Conservation (phyloP, 2,329 filamentous ascomycete genomes). For the Sarocladium brachiariae region DNA sequence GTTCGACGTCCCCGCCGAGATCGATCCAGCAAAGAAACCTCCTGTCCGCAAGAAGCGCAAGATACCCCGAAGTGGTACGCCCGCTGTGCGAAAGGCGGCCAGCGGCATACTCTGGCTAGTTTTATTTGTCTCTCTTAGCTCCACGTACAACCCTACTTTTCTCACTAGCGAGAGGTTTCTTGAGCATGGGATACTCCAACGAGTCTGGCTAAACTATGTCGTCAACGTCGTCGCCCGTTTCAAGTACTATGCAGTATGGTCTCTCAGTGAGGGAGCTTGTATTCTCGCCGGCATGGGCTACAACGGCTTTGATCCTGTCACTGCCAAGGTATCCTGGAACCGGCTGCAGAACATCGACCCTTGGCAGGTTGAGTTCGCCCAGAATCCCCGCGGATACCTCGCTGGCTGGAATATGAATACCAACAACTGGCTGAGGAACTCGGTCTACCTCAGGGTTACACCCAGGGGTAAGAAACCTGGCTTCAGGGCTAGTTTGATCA, state of each 20-base stretch:
- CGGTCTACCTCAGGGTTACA: slow-evolving; percentile 90
- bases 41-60: slow-evolving; percentile 83
- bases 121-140: slow-evolving; percentile 65
- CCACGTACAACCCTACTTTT: slow-evolving; percentile 56
- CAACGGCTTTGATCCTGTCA: slow-evolving; percentile 81
- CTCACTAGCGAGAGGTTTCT: slow-evolving; percentile 62
- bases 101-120: slow-evolving; percentile 74
- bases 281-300: slow-evolving; percentile 91
- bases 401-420: slow-evolving; percentile 99
- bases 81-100: slow-evolving; percentile 69
- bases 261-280: slow-evolving; percentile 84
- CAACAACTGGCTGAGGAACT: slow-evolving; percentile 93
- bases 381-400: slow-evolving; percentile 88
- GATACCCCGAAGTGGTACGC: slow-evolving; percentile 84
- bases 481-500: slow-evolving; percentile 88
- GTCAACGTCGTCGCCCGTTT: slow-evolving; percentile 73
- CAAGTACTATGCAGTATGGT: slow-evolving; percentile 98
- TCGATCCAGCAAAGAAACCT: slow-evolving; percentile 80
- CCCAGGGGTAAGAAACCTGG: slow-evolving; percentile 94
- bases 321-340: slow-evolving; percentile 81
- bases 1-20: slow-evolving; percentile 76
- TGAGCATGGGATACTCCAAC: slow-evolving; percentile 59
- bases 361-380: slow-evolving; percentile 77
- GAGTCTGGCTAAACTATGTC: slow-evolving; percentile 77
- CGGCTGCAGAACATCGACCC: slow-evolving; percentile 85